These are phyloP conservation scores for Termitomyces bulborhizus DNA, from an alignment of 768 basidiomycete genomes.

Conservation along the genomic window DNA sequence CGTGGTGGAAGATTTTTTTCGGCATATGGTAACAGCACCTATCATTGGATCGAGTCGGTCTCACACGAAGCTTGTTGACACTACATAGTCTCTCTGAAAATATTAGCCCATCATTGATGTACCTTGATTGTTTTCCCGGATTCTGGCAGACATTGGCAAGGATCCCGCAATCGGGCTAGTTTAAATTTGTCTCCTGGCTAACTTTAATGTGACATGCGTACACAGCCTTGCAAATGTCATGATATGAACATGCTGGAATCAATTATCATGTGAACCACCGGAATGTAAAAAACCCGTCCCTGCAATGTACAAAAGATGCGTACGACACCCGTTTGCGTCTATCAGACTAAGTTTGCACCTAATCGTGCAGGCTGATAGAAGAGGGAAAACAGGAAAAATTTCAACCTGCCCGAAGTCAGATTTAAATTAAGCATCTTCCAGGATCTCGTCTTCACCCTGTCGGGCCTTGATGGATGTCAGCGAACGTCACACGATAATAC, in stretches of 20 bases:
- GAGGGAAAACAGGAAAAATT: not conserved
- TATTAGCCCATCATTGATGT: not conserved
- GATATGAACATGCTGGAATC: not conserved
- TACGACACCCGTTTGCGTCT: not conserved
- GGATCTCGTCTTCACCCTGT: slow-evolving; percentile 62
- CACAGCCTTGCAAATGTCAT: not conserved
- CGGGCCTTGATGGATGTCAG: slow-evolving; percentile 45
- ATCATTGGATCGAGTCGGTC: not conserved
- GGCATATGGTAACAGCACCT: slow-evolving; percentile 51
- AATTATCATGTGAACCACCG: not conserved
- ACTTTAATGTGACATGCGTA: not conserved
- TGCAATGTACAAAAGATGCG: not conserved
- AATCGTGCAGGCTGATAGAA: not conserved
- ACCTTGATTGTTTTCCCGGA: not conserved
- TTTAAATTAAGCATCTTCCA: slow-evolving; percentile 34
- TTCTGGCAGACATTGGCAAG: slow-evolving; percentile 5
- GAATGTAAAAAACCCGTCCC: not conserved
- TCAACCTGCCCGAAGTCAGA: not conserved
- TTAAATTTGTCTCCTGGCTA: not conserved
- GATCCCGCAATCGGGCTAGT: slow-evolving; percentile 8
- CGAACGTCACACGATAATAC: slow-evolving; percentile 8
- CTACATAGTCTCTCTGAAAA: not conserved
- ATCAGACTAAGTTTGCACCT: slow-evolving; percentile 2
- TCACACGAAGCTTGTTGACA: not conserved
- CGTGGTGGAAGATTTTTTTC: slow-evolving; percentile 84